Evolutionary conservation across 129 eudicot genomes (phyloP).

Genomic region (Ambrosia artemisiifolia): DNA sequence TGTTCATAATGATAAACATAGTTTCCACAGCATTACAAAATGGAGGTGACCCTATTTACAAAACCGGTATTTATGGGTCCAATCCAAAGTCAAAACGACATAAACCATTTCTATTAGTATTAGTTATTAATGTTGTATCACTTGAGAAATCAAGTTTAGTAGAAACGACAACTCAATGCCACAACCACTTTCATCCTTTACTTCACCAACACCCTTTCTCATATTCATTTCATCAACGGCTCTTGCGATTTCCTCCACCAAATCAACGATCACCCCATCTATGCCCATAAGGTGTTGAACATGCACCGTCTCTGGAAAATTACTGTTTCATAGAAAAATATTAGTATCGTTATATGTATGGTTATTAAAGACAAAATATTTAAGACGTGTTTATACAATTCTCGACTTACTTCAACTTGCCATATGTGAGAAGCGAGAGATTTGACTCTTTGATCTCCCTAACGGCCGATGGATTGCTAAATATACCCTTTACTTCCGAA

Average conservation of each 20-base stretch:
- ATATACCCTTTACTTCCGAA: conserved; percentile 71
- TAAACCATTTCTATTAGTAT: conserved; percentile 10
- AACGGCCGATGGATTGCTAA: conserved; percentile 63
- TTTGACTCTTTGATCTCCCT: conserved; percentile 68
- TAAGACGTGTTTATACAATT: not conserved
- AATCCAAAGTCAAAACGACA: conserved; percentile 8
- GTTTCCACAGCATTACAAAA: conserved; percentile 15
- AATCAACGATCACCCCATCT: conserved; percentile 84
- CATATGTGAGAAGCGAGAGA: conserved; percentile 75
- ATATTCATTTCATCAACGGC: conserved; percentile 42
- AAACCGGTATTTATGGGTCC: conserved; percentile 18
- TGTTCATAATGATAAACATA: conserved; percentile 2
- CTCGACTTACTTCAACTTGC: conserved; percentile 66
- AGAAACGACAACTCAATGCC: conserved; percentile 47
- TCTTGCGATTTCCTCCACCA: conserved; percentile 58
- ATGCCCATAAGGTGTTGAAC: conserved; percentile 76
- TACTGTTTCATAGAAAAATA: conserved; percentile 32
- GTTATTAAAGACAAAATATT: too few species aligned
- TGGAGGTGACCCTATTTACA: conserved; percentile 32
- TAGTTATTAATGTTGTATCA: conserved; percentile 43
- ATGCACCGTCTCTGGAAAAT: conserved; percentile 68
- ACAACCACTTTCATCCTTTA: conserved; percentile 18
- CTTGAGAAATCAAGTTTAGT: conserved; percentile 58
- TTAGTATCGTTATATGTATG: too few species aligned
- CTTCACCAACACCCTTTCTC: conserved; percentile 26